Evolutionary conservation across 495 filamentous ascomycete species (phyloP).

Genomic region (Cryomyces minteri): DNA sequence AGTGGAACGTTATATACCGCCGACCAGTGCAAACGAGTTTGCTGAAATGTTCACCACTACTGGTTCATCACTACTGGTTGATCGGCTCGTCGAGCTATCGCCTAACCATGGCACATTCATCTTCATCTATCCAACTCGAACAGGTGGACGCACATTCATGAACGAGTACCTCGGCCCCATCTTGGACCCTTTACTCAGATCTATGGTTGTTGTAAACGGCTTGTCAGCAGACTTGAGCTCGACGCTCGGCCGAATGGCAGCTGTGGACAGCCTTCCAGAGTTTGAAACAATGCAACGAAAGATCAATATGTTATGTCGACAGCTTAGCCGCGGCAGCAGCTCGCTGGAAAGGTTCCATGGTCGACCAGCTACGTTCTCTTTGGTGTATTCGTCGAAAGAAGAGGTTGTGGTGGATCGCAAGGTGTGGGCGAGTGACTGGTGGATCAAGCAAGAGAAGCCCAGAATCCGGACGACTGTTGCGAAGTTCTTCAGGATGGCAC

Average conservation of each 20-base stretch:
- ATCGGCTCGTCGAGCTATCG: slow-evolving; percentile 46
- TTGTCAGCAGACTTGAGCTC: slow-evolving; percentile 40
- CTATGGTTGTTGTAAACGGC: slow-evolving; percentile 43
- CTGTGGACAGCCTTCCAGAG: slow-evolving; percentile 37
- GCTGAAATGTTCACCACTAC: slow-evolving; percentile 36
- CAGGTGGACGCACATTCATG: slow-evolving; percentile 44
- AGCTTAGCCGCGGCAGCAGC: slow-evolving; percentile 12
- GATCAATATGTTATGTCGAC: slow-evolving; percentile 28
- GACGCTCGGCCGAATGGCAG: slow-evolving; percentile 36
- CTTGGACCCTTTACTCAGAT: slow-evolving; percentile 46
- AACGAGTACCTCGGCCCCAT: slow-evolving; percentile 46
- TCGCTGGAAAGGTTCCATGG: slow-evolving; percentile 15
- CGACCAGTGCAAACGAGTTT: slow-evolving; percentile 39
- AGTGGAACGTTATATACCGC: slow-evolving; percentile 55
- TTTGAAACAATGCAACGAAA: slow-evolving; percentile 35
- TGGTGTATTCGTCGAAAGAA: slow-evolving; percentile 34
- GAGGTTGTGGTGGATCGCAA: slow-evolving; percentile 34
- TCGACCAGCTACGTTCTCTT: slow-evolving; percentile 17
- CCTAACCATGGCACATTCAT: slow-evolving; percentile 38
- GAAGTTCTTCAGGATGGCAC: slow-evolving; percentile 35
- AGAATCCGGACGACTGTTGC: slow-evolving; percentile 42
- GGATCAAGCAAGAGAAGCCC: slow-evolving; percentile 49
- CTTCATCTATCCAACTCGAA: slow-evolving; percentile 52
- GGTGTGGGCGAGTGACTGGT: slow-evolving; percentile 49
- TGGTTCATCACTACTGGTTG: slow-evolving; percentile 42